A percentile compares a stretch with the other conserved stretches of the same genome.
These are phyloP conservation scores for Leucogyrophana mollusca DNA, from an alignment of 768 basidiomycete genomes.

Conservation along the genomic window DNA sequence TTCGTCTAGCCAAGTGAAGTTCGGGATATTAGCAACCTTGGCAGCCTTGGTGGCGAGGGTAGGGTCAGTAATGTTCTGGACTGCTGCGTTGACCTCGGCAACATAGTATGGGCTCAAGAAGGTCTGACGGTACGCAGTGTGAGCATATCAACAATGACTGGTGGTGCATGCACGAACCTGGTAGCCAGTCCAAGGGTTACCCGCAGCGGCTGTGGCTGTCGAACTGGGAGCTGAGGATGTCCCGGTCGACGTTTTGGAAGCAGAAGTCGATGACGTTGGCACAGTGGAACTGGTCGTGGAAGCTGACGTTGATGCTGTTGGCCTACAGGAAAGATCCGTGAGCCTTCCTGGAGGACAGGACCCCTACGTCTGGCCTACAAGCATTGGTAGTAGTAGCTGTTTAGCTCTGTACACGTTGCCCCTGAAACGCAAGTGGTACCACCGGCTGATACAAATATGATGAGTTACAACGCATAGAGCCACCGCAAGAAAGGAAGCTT, in stretches of 20 bases:
- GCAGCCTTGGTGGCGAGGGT: constrained; percentile 49
- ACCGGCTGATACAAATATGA: constrained; percentile 17
- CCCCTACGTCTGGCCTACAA: too few species aligned
- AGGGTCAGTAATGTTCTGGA: constrained; percentile 46
- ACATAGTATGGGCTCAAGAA: constrained; percentile 59
- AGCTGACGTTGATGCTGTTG: constrained; percentile 7
- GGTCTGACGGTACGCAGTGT: constrained; percentile 27
- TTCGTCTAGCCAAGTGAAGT: constrained; percentile 61
- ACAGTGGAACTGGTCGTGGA: constrained; percentile 16
- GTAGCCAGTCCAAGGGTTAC: constrained; percentile 54
- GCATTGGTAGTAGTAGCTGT: constrained; percentile 35
- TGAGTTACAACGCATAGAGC: neutral
- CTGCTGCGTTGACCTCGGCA: constrained; percentile 51
- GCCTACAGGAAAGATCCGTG: neutral
- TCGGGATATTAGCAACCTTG: constrained; percentile 55
- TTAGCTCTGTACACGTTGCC: constrained; percentile 25
- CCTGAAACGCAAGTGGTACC: constrained; percentile 32
- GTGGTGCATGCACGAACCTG: constrained; percentile 26
- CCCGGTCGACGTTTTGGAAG: constrained; percentile 10
- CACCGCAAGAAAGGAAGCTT: constrained; percentile 18
- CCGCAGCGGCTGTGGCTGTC: constrained; percentile 40
- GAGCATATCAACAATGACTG: neutral
- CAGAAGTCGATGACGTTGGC: constrained; percentile 15
- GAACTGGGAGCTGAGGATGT: constrained; percentile 24
- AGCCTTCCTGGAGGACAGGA: neutral